Percentiles rank a stretch among this genome's conserved stretches.
phyloP scores from a whole-genome alignment of 495 filamentous ascomycete species.

The Tuber borchii region DNA sequence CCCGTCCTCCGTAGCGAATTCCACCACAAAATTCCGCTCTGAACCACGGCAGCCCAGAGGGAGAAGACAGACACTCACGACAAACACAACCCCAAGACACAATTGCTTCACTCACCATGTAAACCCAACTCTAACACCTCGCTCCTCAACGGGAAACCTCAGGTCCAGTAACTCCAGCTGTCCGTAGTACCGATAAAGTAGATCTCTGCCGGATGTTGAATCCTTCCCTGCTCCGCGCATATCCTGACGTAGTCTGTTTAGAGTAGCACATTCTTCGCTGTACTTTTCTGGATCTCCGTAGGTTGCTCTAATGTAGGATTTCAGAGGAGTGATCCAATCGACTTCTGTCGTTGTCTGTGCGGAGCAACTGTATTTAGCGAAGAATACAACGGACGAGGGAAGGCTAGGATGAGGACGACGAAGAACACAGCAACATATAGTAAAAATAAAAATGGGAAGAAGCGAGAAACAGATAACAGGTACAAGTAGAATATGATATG shows the following conservation, averaged over 20 bases:
- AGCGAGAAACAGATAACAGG: constrained; percentile 7
- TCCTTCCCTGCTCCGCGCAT: constrained; percentile 98
- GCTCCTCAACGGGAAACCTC: constrained; percentile 93
- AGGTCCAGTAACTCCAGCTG: constrained; percentile 92
- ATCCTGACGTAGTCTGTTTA: constrained; percentile 95
- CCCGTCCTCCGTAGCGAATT: background rate
- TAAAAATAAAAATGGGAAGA: background rate
- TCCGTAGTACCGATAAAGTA: constrained; percentile 95
- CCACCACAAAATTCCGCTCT: background rate
- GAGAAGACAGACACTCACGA: background rate
- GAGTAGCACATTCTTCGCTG: constrained; percentile 83
- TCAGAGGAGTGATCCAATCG: constrained; percentile 92
- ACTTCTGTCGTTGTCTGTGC: constrained; percentile 92
- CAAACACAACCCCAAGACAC: background rate
- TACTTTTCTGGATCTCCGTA: constrained; percentile 97
- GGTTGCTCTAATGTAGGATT: constrained; percentile 83
- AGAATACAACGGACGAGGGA: constrained; percentile 3
- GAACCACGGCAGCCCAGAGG: background rate
- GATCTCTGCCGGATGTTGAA: constrained; percentile 84
- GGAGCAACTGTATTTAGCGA: constrained; percentile 13
- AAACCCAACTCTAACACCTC: constrained; percentile 97
- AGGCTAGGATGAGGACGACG: background rate
- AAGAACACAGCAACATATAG: background rate
- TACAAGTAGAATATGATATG: constrained; percentile 11
- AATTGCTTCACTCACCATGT: constrained; percentile 65